These are phyloP conservation scores for Solanum paucissectum DNA, from an alignment of 257 asterid genomes.

Conservation along the genomic window DNA sequence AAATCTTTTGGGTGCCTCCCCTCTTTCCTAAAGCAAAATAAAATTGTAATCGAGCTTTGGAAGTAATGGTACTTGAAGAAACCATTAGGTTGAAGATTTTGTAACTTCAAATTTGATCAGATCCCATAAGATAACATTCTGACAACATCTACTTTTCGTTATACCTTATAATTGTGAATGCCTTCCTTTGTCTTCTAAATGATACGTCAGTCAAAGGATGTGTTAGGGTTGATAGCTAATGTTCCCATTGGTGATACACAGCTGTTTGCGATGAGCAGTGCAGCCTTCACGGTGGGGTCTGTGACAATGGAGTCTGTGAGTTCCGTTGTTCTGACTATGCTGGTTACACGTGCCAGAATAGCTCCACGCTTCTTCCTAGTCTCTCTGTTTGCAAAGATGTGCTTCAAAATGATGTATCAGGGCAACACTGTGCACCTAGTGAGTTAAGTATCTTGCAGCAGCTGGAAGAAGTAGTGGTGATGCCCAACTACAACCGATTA, in stretches of 20 bases:
- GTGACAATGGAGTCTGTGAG: constrained; percentile 93
- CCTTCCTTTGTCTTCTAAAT: not conserved
- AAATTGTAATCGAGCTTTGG: not conserved
- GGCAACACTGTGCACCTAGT: constrained; percentile 95
- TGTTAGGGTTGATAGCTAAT: not conserved
- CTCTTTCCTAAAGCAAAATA: not conserved
- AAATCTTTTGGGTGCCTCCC: not conserved
- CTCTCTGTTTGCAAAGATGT: constrained; percentile 86
- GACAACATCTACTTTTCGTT: not conserved
- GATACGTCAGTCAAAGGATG: not conserved
- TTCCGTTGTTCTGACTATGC: constrained; percentile 98
- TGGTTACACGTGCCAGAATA: constrained; percentile 97
- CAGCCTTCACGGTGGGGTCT: constrained; percentile 98
- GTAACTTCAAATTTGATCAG: not conserved
- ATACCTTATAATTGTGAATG: not conserved
- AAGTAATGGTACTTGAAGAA: not conserved
- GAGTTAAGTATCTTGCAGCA: constrained; percentile 85
- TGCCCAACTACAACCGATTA: constrained; percentile 94
- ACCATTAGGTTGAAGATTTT: not conserved
- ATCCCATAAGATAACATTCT: not conserved
- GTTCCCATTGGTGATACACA: constrained; percentile 23
- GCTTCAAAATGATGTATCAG: constrained; percentile 47
- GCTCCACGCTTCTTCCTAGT: constrained; percentile 77
- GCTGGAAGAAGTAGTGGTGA: constrained; percentile 94
- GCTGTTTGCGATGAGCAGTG: constrained; percentile 94